These are phyloP conservation scores for Suhomyces coccinellae DNA, from an alignment of 1,139 yeast species.

Conservation along the genomic window DNA sequence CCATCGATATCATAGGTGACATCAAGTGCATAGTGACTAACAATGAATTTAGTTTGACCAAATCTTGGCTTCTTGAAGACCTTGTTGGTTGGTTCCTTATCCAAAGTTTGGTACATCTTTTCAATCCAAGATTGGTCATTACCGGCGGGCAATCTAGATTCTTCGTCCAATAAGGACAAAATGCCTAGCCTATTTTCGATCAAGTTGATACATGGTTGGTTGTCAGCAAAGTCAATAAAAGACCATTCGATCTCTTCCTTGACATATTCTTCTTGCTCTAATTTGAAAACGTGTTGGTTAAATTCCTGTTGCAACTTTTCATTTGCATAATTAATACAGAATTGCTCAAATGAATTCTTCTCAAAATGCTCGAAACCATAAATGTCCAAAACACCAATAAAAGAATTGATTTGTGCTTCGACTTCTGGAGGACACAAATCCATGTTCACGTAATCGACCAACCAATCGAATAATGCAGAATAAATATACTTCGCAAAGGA, in stretches of 20 bases:
- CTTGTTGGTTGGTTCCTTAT: conserved; percentile 72
- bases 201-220: conserved; percentile 93
- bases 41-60: conserved; percentile 88
- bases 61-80: conserved; percentile 93
- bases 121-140: conserved; percentile 91
- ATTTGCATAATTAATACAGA: conserved; percentile 96
- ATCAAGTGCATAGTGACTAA: conserved; percentile 92
- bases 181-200: conserved; percentile 91
- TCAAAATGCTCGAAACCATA: conserved; percentile 97
- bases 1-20: conserved; percentile 93
- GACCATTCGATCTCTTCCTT: conserved; percentile 96
- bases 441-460: conserved; percentile 76
- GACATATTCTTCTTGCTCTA: conserved; percentile 94
- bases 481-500: conserved; percentile 94
- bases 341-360: conserved; percentile 92
- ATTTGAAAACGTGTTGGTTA: conserved; percentile 94
- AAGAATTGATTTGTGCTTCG: conserved; percentile 57
- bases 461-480: conserved; percentile 93
- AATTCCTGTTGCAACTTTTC: conserved; percentile 97
- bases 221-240: conserved; percentile 92
- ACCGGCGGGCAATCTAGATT: conserved; percentile 92
- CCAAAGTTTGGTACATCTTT: conserved; percentile 83
- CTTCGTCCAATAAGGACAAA: conserved; percentile 87
- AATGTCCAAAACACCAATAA: conserved; percentile 96
- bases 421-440: conserved; percentile 80